A percentile compares a stretch with the other conserved stretches of the same genome.
These are phyloP conservation scores for Fusarium sp. DNA, from an alignment of 2,329 filamentous ascomycete genomes.

Conservation along the genomic window DNA sequence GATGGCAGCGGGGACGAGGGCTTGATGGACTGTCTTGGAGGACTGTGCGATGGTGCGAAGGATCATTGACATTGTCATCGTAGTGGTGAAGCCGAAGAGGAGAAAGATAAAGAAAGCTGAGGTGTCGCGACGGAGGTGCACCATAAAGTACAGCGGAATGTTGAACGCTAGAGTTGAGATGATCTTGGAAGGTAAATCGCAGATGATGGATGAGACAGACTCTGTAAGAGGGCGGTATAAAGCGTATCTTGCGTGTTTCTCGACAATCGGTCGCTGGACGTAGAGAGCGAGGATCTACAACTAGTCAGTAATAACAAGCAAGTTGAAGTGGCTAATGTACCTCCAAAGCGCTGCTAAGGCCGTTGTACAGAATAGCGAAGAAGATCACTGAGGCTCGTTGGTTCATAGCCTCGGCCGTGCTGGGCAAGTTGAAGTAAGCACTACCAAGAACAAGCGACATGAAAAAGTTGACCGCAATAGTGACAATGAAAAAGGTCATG, in stretches of 20 bases:
- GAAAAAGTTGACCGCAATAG: conserved; percentile 18
- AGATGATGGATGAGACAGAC: conserved; percentile 25
- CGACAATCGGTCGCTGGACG: conserved; percentile 42
- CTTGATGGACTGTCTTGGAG: conserved; percentile 33
- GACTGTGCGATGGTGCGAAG: conserved; percentile 51
- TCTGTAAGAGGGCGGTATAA: conserved; percentile 43
- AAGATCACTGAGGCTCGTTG: conserved; percentile 18
- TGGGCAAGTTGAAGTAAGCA: conserved; percentile 18
- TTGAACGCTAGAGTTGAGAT: conserved; percentile 46
- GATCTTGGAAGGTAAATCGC: conserved; percentile 31
- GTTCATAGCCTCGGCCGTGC: conserved; percentile 7
- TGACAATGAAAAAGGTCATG: conserved; percentile 26
- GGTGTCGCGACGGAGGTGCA: conserved; percentile 67
- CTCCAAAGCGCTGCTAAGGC: conserved; percentile 21
- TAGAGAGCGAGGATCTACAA: conserved; percentile 33
- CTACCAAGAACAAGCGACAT: conserved; percentile 23
- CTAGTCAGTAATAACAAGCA: background rate
- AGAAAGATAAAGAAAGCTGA: conserved; percentile 57
- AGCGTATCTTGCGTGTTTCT: conserved; percentile 46
- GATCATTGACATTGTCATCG: conserved; percentile 69
- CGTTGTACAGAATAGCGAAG: conserved; percentile 28
- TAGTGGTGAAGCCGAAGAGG: conserved; percentile 58
- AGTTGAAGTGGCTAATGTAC: accelerated
- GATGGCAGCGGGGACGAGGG: conserved; percentile 31
- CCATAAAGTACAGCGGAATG: conserved; percentile 68